Conservation (phyloP, 208 protist species). For the Leishmania braziliensis region DNA sequence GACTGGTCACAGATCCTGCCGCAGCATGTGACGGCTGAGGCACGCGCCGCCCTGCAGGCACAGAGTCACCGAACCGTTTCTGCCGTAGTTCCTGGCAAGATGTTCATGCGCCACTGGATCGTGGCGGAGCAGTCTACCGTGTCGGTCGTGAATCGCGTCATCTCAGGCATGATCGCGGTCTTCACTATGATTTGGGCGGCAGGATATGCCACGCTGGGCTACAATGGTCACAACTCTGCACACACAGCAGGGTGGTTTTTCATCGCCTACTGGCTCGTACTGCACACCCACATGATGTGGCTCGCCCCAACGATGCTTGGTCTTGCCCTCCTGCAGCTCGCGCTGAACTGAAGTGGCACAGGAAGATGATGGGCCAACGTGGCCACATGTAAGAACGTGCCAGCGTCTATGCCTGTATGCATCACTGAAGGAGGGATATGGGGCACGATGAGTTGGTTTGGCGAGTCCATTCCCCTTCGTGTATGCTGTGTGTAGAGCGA, state of each 20-base stretch:
- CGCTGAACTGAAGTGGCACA: constrained; percentile 55
- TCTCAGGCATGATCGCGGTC: constrained; percentile 84
- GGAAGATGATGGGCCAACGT: not conserved
- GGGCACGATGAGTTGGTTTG: not conserved
- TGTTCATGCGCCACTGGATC: constrained; percentile 94
- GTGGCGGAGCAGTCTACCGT: constrained; percentile 87
- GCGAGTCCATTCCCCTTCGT: not conserved
- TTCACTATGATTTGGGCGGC: constrained; percentile 83
- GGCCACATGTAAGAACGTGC: not conserved
- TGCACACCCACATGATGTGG: constrained; percentile 84
- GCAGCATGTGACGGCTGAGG: constrained; percentile 55
- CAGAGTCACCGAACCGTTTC: constrained; percentile 82
- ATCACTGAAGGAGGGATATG: not conserved
- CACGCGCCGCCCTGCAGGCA: constrained; percentile 39
- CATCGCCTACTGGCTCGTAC: constrained; percentile 81
- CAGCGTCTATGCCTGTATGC: not conserved
- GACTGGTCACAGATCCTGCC: constrained; percentile 76
- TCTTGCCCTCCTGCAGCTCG: constrained; percentile 59
- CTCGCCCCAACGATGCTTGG: constrained; percentile 47
- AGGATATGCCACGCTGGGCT: constrained; percentile 85
- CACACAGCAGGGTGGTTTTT: constrained; percentile 82
- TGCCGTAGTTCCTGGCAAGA: constrained; percentile 83
- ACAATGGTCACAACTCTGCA: constrained; percentile 83
- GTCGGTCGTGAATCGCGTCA: constrained; percentile 86
- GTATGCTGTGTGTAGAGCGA: not conserved